Evolutionary conservation across 2,329 filamentous ascomycete genomes (phyloP).

Genomic region (Falciphora oryzae): DNA sequence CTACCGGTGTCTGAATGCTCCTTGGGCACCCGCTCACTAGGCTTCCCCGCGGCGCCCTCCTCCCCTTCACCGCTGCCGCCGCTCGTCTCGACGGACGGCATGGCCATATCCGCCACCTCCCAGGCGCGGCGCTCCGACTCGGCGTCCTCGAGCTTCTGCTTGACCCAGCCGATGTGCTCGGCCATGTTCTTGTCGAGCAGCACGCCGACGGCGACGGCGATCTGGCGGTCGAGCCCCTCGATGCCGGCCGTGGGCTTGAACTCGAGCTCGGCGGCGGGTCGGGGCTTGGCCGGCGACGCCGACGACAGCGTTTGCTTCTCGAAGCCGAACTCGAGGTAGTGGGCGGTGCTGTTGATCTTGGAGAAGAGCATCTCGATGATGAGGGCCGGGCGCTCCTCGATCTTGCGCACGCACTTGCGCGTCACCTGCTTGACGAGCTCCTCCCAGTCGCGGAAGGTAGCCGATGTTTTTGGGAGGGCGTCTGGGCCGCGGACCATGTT

Average conservation of each 20-base stretch:
- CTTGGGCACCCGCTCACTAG: slow-evolving; percentile 24
- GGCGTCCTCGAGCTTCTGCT: slow-evolving; percentile 61
- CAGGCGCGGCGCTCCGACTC: slow-evolving; percentile 70
- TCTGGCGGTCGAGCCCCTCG: slow-evolving; percentile 55
- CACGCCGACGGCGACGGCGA: slow-evolving; percentile 73
- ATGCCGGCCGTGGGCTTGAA: slow-evolving; percentile 55
- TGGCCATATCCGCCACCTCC: slow-evolving; percentile 64
- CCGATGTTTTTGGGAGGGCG: slow-evolving; percentile 59
- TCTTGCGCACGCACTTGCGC: slow-evolving; percentile 73
- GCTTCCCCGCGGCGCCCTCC: slow-evolving; percentile 21
- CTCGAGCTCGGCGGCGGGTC: slow-evolving; percentile 74
- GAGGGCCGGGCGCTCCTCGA: slow-evolving; percentile 78
- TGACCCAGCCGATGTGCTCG: slow-evolving; percentile 77
- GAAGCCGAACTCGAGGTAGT: slow-evolving; percentile 85
- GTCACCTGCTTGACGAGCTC: slow-evolving; percentile 82
- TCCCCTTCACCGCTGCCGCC: slow-evolving; percentile 28
- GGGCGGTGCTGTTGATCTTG: slow-evolving; percentile 76
- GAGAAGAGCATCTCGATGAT: slow-evolving; percentile 92
- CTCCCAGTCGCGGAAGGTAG: slow-evolving; percentile 84
- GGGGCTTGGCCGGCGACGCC: slow-evolving; percentile 45
- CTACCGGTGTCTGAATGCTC: slow-evolving; percentile 48
- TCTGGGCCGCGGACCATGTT: slow-evolving; percentile 88
- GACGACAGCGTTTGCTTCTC: slow-evolving; percentile 68
- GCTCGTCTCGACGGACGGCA: slow-evolving; percentile 34
- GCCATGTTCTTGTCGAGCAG: slow-evolving; percentile 74